Evolutionary conservation across 768 basidiomycete species (phyloP), one percentile per base, ranked within the genome.

Genomic region (Serendipita sp.): DNA sequence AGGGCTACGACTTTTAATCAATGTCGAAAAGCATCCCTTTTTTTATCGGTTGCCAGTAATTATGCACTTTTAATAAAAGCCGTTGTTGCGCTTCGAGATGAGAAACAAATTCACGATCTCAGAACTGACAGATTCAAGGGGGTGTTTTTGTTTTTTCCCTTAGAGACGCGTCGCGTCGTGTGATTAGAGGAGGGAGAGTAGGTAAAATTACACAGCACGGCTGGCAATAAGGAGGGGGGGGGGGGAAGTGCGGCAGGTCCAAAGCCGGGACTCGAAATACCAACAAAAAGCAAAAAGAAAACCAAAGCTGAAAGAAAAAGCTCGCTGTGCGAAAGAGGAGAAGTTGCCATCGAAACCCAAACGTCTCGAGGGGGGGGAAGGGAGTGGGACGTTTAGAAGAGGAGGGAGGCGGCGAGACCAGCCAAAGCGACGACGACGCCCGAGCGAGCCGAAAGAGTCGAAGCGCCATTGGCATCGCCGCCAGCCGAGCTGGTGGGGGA

Each of bases 131-230:
- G n/a, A n/a, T n/a, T n/a, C n/a, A n/a, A n/a, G n/a, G n/a, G n/a
- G n/a, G n/a, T n/a, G n/a, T n/a, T n/a, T n/a, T n/a, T n/a, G n/a
- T n/a, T n/a, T 38, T 38, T 38, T 38, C 14, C 38, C 38, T 38
- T 38, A 50, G 53, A 28, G 53, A 58, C 53, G 53, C 53, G 26
- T 58, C 11, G 53, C 53, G 53, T 33, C 30, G 13, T 26, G 17
- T 30, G 33, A 30, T 26, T 30, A 31, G 24, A 58, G 53, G 33
- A 5, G 26, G 53, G 33, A 58, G 33, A n/a, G 45, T 48, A 58
- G 31, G 17, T 26, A 58, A 58, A n/a, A 58, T 26, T 58, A 58
- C 53, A 58, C 53, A 58, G 53, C 53, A 58, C 33, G 53, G 53
- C 53, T 58, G 53, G 45, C 30, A 58, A 30, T n/a, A 22, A 58